A percentile compares a stretch with the other conserved stretches of the same genome.
Evolutionary conservation across 768 basidiomycete genomes (phyloP).

Genomic region (Naganishia vaughanmartiniae): DNA sequence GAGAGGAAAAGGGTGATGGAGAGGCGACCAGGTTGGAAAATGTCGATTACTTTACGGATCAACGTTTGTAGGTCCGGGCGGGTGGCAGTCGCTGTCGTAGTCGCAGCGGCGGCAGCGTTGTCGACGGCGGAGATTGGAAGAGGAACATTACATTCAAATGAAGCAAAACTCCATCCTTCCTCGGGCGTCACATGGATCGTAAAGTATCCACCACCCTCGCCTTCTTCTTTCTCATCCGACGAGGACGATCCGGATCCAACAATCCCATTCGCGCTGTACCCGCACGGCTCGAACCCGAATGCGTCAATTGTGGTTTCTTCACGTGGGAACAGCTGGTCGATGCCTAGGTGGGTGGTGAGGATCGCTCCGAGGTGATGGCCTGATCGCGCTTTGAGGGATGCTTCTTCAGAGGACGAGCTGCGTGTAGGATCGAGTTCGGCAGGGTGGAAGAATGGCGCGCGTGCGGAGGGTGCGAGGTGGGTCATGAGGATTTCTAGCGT

Average conservation of each 20-base stretch:
- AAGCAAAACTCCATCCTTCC: conserved; percentile 96
- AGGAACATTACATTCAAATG: conserved; percentile 97
- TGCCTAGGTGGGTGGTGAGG: conserved; percentile 71
- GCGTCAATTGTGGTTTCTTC: conserved; percentile 81
- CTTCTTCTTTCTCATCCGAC: conserved; percentile 43
- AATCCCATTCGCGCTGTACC: conserved; percentile 91
- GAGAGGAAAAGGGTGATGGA: conserved; percentile 86
- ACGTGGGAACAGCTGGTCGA: conserved; percentile 75
- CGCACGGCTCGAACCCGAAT: conserved; percentile 90
- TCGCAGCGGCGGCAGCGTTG: background rate
- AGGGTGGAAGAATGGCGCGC: conserved; percentile 71
- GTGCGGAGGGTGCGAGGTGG: conserved; percentile 70
- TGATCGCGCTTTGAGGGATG: conserved; percentile 27
- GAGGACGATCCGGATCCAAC: conserved; percentile 64
- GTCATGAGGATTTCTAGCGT: conserved; percentile 99
- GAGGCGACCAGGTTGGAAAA: conserved; percentile 85
- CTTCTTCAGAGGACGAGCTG: conserved; percentile 9
- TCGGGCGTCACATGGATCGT: conserved; percentile 99
- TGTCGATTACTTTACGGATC: conserved; percentile 80
- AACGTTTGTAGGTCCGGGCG: conserved; percentile 73
- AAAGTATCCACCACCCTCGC: conserved; percentile 80
- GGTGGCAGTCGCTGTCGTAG: conserved; percentile 27
- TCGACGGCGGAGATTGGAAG: conserved; percentile 46
- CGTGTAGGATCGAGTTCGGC: conserved; percentile 31
- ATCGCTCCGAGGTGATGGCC: conserved; percentile 58